Evolutionary conservation across 352 stramenopile species (phyloP).

Genomic region (Globisporangium recalcitrans): DNA sequence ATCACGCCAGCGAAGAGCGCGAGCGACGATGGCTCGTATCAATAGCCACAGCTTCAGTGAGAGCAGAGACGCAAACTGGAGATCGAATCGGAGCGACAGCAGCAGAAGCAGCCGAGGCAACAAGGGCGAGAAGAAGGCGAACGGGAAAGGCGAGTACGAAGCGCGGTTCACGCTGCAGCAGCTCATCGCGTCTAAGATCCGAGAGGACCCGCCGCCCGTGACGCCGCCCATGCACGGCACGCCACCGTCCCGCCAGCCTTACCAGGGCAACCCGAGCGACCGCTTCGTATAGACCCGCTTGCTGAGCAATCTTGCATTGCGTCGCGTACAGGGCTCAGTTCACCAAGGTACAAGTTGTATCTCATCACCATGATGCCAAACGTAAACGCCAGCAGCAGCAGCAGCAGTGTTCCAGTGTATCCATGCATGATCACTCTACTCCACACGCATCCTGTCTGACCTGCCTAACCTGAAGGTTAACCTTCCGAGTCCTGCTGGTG

Average conservation of each 20-base stretch:
- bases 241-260: conserved; percentile 4
- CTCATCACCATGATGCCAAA: no score
- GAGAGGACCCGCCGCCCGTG: conserved; percentile 7
- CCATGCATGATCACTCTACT: not conserved
- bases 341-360: no score
- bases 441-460: not conserved
- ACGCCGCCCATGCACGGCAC: conserved; percentile 8
- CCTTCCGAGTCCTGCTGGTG: not conserved
- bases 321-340: no score
- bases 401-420: not conserved
- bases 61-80: not conserved
- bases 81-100: not conserved
- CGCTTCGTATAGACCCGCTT: conserved; percentile 6
- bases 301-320: not conserved
- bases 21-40: conserved; percentile 7
- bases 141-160: not conserved
- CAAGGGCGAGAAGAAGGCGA: not conserved
- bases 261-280: conserved; percentile 9
- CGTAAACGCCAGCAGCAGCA: not conserved
- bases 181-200: conserved; percentile 19
- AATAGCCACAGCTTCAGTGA: not conserved
- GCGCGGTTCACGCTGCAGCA: conserved; percentile 12
- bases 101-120: not conserved
- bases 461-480: no score
- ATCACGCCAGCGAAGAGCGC: conserved; percentile 14